phyloP scores from a whole-genome alignment of 2,329 filamentous ascomycete species.

The Pseudogymnoascus sp. region DNA sequence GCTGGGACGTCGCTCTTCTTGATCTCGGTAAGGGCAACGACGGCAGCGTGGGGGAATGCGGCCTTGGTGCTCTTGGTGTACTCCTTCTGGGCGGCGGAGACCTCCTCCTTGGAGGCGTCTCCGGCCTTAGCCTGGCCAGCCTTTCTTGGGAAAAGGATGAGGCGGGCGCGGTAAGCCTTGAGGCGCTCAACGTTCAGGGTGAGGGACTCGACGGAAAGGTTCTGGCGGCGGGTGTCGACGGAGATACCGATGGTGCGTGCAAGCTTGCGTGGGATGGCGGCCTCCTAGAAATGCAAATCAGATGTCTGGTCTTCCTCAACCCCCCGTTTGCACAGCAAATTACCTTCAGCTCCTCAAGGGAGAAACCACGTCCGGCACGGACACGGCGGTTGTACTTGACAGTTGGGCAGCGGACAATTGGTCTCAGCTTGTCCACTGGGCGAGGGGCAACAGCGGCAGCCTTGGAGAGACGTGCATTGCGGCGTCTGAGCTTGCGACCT shows the following conservation, averaged over 20 bases:
- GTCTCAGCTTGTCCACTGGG: constrained; percentile 93
- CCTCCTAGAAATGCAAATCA: constrained; percentile 54
- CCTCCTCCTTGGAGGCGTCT: constrained; percentile 75
- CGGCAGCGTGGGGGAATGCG: constrained; percentile 65
- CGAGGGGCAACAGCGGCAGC: constrained; percentile 91
- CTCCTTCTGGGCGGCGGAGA: constrained; percentile 54
- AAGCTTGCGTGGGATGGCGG: constrained; percentile 87
- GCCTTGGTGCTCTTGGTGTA: constrained; percentile 47
- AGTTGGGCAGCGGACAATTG: constrained; percentile 93
- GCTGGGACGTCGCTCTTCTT: constrained; percentile 73
- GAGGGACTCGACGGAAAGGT: constrained; percentile 92
- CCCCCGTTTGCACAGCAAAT: constrained; percentile 7
- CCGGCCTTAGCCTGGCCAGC: constrained; percentile 88
- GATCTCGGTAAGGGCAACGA: constrained; percentile 61
- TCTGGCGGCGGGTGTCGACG: constrained; percentile 93
- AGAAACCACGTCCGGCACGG: constrained; percentile 95
- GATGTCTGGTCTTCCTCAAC: constrained; percentile 9
- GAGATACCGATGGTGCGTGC: constrained; percentile 94
- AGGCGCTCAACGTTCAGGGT: constrained; percentile 93
- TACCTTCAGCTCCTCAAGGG: constrained; percentile 97
- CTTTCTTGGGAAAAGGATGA: constrained; percentile 97
- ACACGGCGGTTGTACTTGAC: constrained; percentile 99
- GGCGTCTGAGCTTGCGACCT: constrained; percentile 90
- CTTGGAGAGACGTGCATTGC: constrained; percentile 87
- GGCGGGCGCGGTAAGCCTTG: constrained; percentile 91